Evolutionary conservation across 2,329 filamentous ascomycete genomes (phyloP).

Genomic region (Arthrobotrys conoides): DNA sequence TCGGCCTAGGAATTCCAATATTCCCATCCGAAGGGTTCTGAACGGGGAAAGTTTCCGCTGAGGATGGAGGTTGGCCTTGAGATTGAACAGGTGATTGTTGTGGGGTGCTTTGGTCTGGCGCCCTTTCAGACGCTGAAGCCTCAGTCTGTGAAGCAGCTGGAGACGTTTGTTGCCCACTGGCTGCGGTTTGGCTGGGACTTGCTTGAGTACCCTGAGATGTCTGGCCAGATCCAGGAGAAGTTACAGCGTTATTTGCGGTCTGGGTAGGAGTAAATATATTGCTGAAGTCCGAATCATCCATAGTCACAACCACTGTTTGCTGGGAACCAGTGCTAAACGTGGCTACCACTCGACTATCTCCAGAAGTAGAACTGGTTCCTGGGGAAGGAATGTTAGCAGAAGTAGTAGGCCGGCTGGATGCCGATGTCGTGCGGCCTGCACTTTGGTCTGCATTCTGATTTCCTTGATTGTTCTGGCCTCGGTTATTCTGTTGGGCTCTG

Average conservation of each 20-base stretch:
- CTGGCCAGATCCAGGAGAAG: neutral
- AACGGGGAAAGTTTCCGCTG: neutral
- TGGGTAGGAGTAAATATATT: conserved; percentile 15
- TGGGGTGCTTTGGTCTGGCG: neutral
- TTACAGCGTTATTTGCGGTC: neutral
- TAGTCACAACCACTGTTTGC: conserved; percentile 29
- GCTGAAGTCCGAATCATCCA: conserved; percentile 36
- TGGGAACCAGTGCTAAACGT: conserved; percentile 29
- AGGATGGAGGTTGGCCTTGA: neutral
- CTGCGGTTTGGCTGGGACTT: neutral
- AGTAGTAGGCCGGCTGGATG: neutral
- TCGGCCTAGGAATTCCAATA: neutral
- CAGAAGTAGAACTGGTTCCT: neutral
- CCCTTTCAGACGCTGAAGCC: neutral
- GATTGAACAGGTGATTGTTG: neutral
- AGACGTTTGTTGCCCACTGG: neutral
- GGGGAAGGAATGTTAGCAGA: neutral
- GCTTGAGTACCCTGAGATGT: neutral
- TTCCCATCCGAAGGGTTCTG: conserved; percentile 15
- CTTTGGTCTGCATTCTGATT: conserved; percentile 7
- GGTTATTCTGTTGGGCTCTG: neutral
- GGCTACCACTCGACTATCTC: conserved; percentile 3
- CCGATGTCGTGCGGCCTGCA: neutral
- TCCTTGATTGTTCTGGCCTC: conserved; percentile 10
- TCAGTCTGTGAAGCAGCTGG: neutral